These are phyloP conservation scores for Cystofilobasidium ferigula DNA, from an alignment of 768 basidiomycete species.

Conservation along the genomic window DNA sequence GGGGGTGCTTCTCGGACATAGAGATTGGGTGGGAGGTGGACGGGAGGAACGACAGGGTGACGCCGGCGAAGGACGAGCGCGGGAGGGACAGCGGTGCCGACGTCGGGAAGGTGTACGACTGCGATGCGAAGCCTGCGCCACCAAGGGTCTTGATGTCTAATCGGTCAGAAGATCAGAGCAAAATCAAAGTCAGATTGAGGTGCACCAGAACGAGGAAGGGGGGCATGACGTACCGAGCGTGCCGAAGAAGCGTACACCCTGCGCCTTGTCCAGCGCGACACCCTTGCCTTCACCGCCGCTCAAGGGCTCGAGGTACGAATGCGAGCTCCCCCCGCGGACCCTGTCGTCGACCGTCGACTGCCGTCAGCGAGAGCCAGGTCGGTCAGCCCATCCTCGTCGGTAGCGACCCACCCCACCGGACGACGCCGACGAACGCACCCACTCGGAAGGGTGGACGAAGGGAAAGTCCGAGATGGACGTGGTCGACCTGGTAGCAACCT, in stretches of 20 bases:
- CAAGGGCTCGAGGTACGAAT: constrained; percentile 32
- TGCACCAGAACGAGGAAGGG: background rate
- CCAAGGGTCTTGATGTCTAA: constrained; percentile 40
- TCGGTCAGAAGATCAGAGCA: background rate
- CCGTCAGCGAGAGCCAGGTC: too few relatives aligned
- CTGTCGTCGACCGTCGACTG: constrained; percentile 37
- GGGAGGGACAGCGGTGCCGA: constrained; percentile 32
- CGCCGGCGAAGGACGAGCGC: constrained; percentile 23
- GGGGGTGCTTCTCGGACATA: background rate
- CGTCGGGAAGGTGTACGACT: constrained; percentile 35
- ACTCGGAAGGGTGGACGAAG: background rate
- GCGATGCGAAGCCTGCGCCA: constrained; percentile 41
- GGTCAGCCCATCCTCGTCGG: too few relatives aligned
- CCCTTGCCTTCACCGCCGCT: background rate
- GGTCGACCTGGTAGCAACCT: background rate
- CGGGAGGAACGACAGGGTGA: constrained; percentile 3
- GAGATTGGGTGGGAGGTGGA: constrained; percentile 10
- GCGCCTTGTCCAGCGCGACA: background rate
- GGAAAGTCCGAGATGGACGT: background rate
- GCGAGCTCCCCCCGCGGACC: constrained; percentile 38
- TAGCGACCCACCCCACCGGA: too few relatives aligned
- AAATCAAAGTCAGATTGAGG: background rate
- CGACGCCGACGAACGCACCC: background rate
- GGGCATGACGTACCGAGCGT: constrained; percentile 31
- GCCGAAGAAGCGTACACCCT: constrained; percentile 35